A percentile compares a stretch with the other conserved stretches of the same genome.
Evolutionary conservation across 2,329 filamentous ascomycete species (phyloP).

Genomic region (Claviceps sp.): DNA sequence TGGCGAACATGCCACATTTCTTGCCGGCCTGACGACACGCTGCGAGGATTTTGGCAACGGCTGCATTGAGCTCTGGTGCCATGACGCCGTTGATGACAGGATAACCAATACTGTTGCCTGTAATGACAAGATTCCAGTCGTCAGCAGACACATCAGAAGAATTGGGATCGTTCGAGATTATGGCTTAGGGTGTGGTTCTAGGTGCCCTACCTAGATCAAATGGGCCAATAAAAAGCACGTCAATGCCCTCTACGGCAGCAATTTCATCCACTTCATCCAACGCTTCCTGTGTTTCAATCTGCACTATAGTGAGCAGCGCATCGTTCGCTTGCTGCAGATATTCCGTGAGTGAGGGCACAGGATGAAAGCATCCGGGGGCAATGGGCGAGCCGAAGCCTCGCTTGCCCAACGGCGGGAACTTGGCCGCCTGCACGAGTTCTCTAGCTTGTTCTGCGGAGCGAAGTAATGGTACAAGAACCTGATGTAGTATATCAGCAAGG

Average conservation of each 20-base stretch:
- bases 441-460: slow-evolving; percentile 30
- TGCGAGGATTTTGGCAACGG: slow-evolving; percentile 42
- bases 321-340: slow-evolving; percentile 38
- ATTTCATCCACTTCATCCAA: slow-evolving; percentile 48
- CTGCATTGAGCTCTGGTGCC: slow-evolving; percentile 42
- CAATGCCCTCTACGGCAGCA: slow-evolving; percentile 44
- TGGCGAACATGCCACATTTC: slow-evolving; percentile 49
- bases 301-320: slow-evolving; percentile 47
- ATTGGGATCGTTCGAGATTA: not conserved
- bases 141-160: not conserved
- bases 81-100: slow-evolving; percentile 49
- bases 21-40: slow-evolving; percentile 50
- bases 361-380: slow-evolving; percentile 27
- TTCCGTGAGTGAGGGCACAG: slow-evolving; percentile 29
- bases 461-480: slow-evolving; percentile 33
- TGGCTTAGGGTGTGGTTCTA: not conserved
- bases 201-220: slow-evolving; percentile 41
- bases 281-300: slow-evolving; percentile 54
- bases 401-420: slow-evolving; percentile 35
- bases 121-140: not conserved
- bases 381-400: slow-evolving; percentile 38
- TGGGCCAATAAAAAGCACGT: slow-evolving; percentile 52
- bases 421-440: slow-evolving; percentile 32
- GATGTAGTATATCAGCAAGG: slow-evolving; percentile 6
- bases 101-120: slow-evolving; percentile 45